Evolutionary conservation across 2,329 filamentous ascomycete genomes (phyloP), one percentile per base, ranked within the genome.

Genomic region (Diaporthe destruens): DNA sequence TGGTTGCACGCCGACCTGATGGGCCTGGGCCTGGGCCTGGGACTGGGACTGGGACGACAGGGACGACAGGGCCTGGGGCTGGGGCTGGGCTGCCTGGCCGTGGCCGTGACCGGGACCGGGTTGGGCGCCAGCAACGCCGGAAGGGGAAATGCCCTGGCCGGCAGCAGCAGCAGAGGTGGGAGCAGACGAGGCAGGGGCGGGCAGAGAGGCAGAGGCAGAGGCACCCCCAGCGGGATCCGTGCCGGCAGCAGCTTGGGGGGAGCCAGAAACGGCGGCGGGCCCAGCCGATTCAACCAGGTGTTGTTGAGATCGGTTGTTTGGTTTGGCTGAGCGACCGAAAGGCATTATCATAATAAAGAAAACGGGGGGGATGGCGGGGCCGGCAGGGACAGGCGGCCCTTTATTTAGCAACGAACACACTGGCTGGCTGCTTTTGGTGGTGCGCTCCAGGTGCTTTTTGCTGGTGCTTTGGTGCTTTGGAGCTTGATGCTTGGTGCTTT

Each of bases 241-340:
- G 36, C 51, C 49, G 11, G 51, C 56, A 53, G 68, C 47, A 32
- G 55, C 55, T 32, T 59, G 55, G 11, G 68, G 42, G 53, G 57
- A 39, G 49, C 47, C 57, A 70, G 68, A 39, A 70, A 53, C 47
- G 32, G 53, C 68, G 65, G 72, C 57, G 51, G 70, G 39, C 39
- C 65, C 72, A 72, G 72, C 72, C 71, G 71, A 70, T 74, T 87
- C 87, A 77, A 83, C 82, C 77, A 89, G 83, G 75, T 85, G 85
- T 79, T 88, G 87, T 82, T 89, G 88, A 80, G 88, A 88, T 77
- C 87, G 86, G 78, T 87, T 88, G 83, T 84, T 85, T 80, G 87
- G 85, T 83, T 84, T 88, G 80, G 85, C 84, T 80, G 88, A 81
- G 79, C 87, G 87, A 82, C 84, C 83, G 81, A 89, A 89, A 81